Conservation (phyloP, 2,329 filamentous ascomycete species). For the Clarireedia paspali region DNA sequence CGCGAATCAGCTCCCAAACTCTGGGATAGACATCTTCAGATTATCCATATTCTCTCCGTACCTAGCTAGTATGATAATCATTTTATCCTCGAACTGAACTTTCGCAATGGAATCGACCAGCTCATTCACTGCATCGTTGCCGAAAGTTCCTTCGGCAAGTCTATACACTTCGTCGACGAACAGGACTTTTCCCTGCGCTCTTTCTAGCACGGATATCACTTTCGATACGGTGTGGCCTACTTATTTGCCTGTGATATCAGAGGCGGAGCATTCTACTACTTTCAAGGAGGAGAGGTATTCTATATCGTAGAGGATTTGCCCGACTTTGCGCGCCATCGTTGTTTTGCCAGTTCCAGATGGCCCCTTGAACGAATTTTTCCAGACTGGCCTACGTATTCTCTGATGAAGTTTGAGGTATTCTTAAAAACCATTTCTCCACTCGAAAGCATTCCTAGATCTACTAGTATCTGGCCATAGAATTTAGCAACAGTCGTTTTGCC, state of each 20-base stretch:
- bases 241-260: slow-evolving; percentile 61
- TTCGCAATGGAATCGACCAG: slow-evolving; percentile 44
- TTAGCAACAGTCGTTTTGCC: slow-evolving; percentile 72
- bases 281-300: slow-evolving; percentile 53
- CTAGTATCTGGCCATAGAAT: slow-evolving; percentile 61
- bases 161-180: slow-evolving; percentile 54
- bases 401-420: slow-evolving; percentile 68
- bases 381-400: slow-evolving; percentile 53
- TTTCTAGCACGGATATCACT: slow-evolving; percentile 49
- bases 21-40: slow-evolving; percentile 43
- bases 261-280: slow-evolving; percentile 59
- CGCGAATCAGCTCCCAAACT: slow-evolving; percentile 46
- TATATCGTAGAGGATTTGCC: slow-evolving; percentile 68
- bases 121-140: slow-evolving; percentile 65
- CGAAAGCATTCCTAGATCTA: slow-evolving; percentile 57
- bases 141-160: slow-evolving; percentile 41
- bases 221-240: slow-evolving; percentile 65
- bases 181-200: slow-evolving; percentile 43
- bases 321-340: slow-evolving; percentile 63
- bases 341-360: slow-evolving; percentile 62
- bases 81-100: slow-evolving; percentile 39
- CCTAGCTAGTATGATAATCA: slow-evolving; percentile 50
- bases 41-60: slow-evolving; percentile 48
- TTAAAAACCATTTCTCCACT: slow-evolving; percentile 64
- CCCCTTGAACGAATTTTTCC: slow-evolving; percentile 61